Evolutionary conservation across 352 stramenopile genomes (phyloP), one percentile per base, ranked within the genome.

Genomic region (Globisporangium nodosum): DNA sequence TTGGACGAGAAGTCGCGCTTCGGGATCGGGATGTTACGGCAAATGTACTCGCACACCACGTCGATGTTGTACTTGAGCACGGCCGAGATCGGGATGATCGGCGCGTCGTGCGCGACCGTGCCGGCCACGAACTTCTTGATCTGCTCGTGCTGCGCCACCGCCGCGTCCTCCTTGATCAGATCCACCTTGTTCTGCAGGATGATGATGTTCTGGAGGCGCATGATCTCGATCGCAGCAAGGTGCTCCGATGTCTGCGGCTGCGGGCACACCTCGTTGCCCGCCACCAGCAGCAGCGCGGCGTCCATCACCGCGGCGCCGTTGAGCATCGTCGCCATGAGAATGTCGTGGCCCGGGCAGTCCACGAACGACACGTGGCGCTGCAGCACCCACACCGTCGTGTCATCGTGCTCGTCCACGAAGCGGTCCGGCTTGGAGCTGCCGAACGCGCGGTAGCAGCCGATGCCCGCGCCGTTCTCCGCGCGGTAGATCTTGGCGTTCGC

Each of bases 301-400:
- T 99, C 98, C 97, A 99, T 99, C 64, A 99, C 97, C 37, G 97
- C 98, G 3, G 98, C 97, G 65, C 97, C 97, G 89, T 99, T 99
- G 30, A 99, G 86, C 98, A 99, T 99, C 69, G 98, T 99, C 46
- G 98, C 98, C 98, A 99, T 99, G 63, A 99, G 90, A 89, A 99
- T 99, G 76, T 99, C 97, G 87, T 99, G 97, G 58, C 98, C 97
- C 16, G 97, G 98, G 85, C 98, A 99, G 77, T 99, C 97, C 6
- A 99, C 98, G 69, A 99, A 99, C 51, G 91, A 98, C 35, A 99
- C 92, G 74, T 99, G 97, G 61, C 97, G 92, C 74, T 97, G 87
- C 27, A 97, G 68, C 56, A 94, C 81, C 90, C 89, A 97, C 53
- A 83, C 84, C 43, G 87, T 96, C 56, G 90, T 94, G 63, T 93